Conservation (phyloP, 2,329 filamentous ascomycete species). For the Colletotrichum lini region DNA sequence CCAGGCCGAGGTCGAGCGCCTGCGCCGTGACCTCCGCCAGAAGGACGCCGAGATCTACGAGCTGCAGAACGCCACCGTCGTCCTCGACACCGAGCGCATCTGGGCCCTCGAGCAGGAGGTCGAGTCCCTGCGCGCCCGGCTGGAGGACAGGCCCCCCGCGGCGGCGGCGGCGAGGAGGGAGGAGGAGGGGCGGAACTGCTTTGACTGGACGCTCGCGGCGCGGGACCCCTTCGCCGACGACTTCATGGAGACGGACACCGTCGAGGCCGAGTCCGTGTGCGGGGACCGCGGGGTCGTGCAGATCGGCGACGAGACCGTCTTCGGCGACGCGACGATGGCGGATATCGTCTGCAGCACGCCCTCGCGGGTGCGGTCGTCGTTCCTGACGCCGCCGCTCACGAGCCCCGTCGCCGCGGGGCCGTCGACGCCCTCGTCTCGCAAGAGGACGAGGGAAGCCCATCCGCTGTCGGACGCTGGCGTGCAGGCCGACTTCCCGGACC, state of each 20-base stretch:
- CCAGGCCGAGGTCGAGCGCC: conserved; percentile 62
- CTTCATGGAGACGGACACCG: conserved; percentile 57
- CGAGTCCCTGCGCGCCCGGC: conserved; percentile 52
- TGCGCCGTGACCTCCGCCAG: conserved; percentile 63
- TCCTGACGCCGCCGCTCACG: conserved; percentile 70
- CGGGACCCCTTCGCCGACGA: conserved; percentile 62
- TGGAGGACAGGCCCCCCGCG: conserved; percentile 47
- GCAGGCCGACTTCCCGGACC: conserved; percentile 60
- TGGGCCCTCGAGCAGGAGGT: conserved; percentile 59
- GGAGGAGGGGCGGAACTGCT: conserved; percentile 48
- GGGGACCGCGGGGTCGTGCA: conserved; percentile 60
- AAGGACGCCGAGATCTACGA: conserved; percentile 69
- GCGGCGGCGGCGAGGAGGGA: background rate
- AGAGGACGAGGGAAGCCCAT: conserved; percentile 38
- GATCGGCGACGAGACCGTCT: conserved; percentile 57
- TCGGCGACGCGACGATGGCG: conserved; percentile 66
- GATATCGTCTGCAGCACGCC: conserved; percentile 69
- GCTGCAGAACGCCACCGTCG: conserved; percentile 64
- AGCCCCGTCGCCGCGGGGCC: conserved; percentile 57
- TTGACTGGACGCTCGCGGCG: conserved; percentile 67
- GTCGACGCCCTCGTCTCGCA: conserved; percentile 55
- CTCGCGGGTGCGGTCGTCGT: conserved; percentile 59
- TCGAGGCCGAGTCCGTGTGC: conserved; percentile 62
- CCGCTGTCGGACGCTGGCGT: conserved; percentile 54
- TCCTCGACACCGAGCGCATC: conserved; percentile 63